Percentiles rank a stretch among this genome's conserved stretches.
Evolutionary conservation across 1,284 basidiomycete species (phyloP).

Genomic region (Tremellales sp.): DNA sequence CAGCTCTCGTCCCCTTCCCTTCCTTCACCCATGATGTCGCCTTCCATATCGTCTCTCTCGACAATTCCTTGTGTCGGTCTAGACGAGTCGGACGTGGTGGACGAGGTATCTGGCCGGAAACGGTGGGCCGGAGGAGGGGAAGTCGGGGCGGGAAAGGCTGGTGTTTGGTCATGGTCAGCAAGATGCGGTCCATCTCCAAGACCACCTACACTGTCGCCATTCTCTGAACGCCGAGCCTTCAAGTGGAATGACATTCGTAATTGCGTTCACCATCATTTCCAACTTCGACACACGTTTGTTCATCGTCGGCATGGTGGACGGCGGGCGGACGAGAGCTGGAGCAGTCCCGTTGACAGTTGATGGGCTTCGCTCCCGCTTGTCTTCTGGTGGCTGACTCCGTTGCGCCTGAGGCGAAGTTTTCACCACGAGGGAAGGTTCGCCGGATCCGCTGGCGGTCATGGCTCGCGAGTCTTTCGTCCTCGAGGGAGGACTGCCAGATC

Average conservation of each 20-base stretch:
- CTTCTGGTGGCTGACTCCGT: constrained; percentile 5
- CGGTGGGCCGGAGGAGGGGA: constrained; percentile 24
- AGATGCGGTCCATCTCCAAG: too few relatives aligned
- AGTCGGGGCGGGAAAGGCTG: constrained; percentile 34
- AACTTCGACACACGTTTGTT: constrained; percentile 30
- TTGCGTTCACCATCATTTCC: constrained; percentile 40
- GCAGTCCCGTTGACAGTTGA: constrained; percentile 2
- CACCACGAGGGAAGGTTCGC: constrained; percentile 1
- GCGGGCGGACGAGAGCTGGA: constrained; percentile 6
- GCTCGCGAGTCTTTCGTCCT: neutral
- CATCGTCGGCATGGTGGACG: constrained; percentile 29
- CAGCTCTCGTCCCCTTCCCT: constrained; percentile 13
- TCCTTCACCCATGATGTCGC: constrained; percentile 1
- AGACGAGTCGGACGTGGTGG: constrained; percentile 5
- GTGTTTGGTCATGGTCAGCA: neutral
- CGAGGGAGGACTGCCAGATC: constrained; percentile 17
- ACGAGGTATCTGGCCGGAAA: neutral
- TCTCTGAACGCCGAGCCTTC: constrained; percentile 33
- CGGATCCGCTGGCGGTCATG: neutral
- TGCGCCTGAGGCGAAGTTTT: constrained; percentile 3
- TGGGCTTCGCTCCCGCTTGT: neutral
- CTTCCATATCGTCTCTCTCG: constrained; percentile 2
- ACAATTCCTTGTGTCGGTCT: constrained; percentile 10
- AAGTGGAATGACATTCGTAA: constrained; percentile 36
- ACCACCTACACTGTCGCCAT: constrained; percentile 40